Evolutionary conservation across 805 yeast species (phyloP), one percentile per base, ranked within the genome.

Genomic region (Pichia ethanolica): DNA sequence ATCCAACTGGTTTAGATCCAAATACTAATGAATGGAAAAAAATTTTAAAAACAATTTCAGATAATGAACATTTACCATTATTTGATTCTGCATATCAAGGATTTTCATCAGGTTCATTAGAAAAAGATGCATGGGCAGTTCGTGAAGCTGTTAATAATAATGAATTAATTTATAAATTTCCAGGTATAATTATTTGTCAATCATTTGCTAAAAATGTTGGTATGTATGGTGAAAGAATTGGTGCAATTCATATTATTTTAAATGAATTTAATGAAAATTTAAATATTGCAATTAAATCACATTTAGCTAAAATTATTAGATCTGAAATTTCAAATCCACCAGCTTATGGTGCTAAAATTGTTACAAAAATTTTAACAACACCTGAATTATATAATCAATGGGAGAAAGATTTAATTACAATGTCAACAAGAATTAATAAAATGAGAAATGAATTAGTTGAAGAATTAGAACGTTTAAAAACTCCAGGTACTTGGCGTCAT

Each of bases 51-150:
- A 83, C 81, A 28, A 70, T 88, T 54, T 76, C 79, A 56, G 63
- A 69, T 51, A 74, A 78, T 50, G 70, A 77, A 47, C 95, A 89
- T 68, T 76, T 91, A 60, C 88, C 89, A 6, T 69, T 91, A 53
- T 90, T 93, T 62, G 99, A 91, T 70, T 81, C 89, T 53, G 98
- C 98, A 26, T 91, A 93, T 74, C 98, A 91, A 72, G 99, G 99
- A 5, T 91, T 91, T 65, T 96, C 98, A 32, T 78, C 90, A 41
- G 98, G 98, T 48, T 81, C 85, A 59, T 76, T 89, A 57, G 83
- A 77, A 55, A 75, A 78, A 52, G 99, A 91, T 61, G 91, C 95
- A 8, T 87, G 78, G 73, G 89, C 97, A 27, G 81, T 85, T 49
- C 75, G 89, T 56, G 70, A 74, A 45, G 89, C 89, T 54, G 73